phyloP scores from a whole-genome alignment of 352 stramenopile genomes.

The Pythium volutum region DNA sequence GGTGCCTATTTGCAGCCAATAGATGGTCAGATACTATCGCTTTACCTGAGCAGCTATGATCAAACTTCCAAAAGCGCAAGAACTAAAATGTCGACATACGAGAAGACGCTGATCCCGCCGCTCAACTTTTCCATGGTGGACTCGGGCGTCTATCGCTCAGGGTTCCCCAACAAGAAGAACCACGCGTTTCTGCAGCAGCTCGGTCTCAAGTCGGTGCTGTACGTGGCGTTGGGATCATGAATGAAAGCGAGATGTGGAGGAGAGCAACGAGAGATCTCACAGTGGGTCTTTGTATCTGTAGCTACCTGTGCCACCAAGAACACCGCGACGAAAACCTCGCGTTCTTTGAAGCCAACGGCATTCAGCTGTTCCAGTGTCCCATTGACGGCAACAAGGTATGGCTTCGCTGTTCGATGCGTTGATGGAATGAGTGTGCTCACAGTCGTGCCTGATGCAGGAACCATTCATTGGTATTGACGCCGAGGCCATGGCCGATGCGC shows the following conservation, averaged over 20 bases:
- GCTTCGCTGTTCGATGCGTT: neutral
- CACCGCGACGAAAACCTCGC: constrained; percentile 77
- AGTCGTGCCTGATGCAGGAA: constrained; percentile 38
- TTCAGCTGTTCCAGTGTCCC: constrained; percentile 79
- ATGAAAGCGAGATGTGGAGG: neutral
- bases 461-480: constrained; percentile 88
- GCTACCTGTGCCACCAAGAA: constrained; percentile 81
- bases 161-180: constrained; percentile 88
- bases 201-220: constrained; percentile 84
- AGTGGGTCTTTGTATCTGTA: constrained; percentile 20
- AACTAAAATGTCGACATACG: constrained; percentile 69
- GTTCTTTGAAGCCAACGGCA: constrained; percentile 82
- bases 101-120: constrained; percentile 86
- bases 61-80: neutral
- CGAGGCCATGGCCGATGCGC: constrained; percentile 70
- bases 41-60: neutral
- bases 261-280: neutral
- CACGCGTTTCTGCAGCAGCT: constrained; percentile 85
- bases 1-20: neutral
- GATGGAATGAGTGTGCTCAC: neutral
- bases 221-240: constrained; percentile 24
- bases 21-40: neutral
- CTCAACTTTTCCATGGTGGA: constrained; percentile 91
- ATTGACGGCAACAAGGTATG: constrained; percentile 87
- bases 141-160: constrained; percentile 84